Base-by-base conservation (phyloP, 352 stramenopile species). In the Globisporangium nagaii region DNA sequence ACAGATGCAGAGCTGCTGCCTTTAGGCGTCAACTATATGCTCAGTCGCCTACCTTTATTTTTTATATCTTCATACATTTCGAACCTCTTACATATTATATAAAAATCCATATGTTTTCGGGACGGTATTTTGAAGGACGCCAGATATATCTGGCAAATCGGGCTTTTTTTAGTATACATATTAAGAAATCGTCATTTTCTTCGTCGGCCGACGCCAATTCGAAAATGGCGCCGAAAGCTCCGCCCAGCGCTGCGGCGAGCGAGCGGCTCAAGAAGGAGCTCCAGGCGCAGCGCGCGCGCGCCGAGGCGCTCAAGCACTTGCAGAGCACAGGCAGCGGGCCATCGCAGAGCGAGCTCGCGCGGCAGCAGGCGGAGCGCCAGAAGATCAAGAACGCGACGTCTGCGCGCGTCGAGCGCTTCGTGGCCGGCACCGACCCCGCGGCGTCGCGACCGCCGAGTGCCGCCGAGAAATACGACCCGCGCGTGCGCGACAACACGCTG, bases 401-500 rank as follows among this genome's bases (percentile, higher is more conserved):
- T 0, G 36, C 60, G 27, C 53, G 72, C 19, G 65, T 77, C 7
- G 71, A 84, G 54, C 62, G 70, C 32, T 60, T 68, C 27, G 65
- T 82, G 35, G 56, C 54, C 0, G 31, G 35, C 27, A 10, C 12
- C 28, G 3, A 63, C 20, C 10, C 39, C 1, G 25, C 51, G 10
- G 35, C 62, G 3, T 30, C 20, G 60, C 62, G 30, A 58, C 42
- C 35, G 60, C 50, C 50, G 3, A 53, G 53, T 27, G 48, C 62
- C 3, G 54, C 58, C 1, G 54, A 66, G 24, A 66, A 57, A 15
- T 65, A 65, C 40, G 71, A 82, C 30, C 66, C 75, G 56, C 65
- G 70, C 32, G 56, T 83, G 30, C 72, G 79, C 19, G 83, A 93
- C 61, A 93, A 93, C 55, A 93, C 83, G 32, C 65, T 93, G 27